Percentiles rank a stretch among this genome's conserved stretches.
Evolutionary conservation across 164 flowering plant species (phyloP).

Genomic region (Echeveria elegans): DNA sequence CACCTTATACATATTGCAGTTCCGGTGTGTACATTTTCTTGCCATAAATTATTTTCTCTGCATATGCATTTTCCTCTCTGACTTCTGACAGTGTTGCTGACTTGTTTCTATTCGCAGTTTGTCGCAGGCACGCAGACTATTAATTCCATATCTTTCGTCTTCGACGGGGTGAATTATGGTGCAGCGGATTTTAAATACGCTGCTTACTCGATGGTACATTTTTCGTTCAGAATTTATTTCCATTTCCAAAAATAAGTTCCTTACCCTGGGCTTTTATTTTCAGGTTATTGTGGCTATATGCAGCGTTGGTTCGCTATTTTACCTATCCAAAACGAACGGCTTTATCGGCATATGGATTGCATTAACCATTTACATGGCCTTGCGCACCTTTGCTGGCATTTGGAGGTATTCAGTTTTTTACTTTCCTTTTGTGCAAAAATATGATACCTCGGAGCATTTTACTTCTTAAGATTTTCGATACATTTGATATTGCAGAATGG

Average conservation of each 20-base stretch:
- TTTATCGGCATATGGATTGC: slow-evolving; percentile 90
- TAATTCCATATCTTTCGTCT: slow-evolving; percentile 41
- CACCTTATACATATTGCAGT: slow-evolving; percentile 30
- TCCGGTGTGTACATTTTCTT: slow-evolving; percentile 25
- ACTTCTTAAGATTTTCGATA: too few relatives aligned
- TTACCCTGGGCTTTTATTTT: slow-evolving; percentile 3
- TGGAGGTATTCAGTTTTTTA: slow-evolving; percentile 79
- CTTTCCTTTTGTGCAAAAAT: too few relatives aligned
- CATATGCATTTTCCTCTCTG: not conserved
- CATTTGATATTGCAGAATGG: not conserved
- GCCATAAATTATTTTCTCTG: not conserved
- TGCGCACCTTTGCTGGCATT: slow-evolving; percentile 62
- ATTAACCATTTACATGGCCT: slow-evolving; percentile 66
- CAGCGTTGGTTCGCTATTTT: slow-evolving; percentile 46
- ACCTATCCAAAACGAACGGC: slow-evolving; percentile 54
- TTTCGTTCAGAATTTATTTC: not conserved
- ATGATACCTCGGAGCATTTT: too few relatives aligned
- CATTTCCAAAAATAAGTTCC: not conserved
- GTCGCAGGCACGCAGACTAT: slow-evolving; percentile 50
- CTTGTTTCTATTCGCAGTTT: slow-evolving; percentile 19
- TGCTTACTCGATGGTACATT: slow-evolving; percentile 72
- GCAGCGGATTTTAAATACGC: slow-evolving; percentile 89
- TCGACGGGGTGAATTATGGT: slow-evolving; percentile 80
- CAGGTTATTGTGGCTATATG: slow-evolving; percentile 70
- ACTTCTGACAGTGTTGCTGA: not conserved